These are phyloP conservation scores for Arabidopsis lyrata DNA, from an alignment of 441 rosid species.

Conservation along the genomic window DNA sequence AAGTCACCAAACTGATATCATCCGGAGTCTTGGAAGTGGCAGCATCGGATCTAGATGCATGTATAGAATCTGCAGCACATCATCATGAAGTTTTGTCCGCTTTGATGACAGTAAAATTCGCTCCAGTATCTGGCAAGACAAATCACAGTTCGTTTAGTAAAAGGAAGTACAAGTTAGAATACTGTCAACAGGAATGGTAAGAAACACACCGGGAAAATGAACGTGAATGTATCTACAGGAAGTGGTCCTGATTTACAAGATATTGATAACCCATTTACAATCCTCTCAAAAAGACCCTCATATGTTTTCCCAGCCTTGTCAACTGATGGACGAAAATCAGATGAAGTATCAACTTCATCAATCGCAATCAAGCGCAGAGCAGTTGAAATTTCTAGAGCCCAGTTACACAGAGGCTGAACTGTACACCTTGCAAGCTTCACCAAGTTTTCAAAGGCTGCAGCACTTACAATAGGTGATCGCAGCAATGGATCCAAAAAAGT, in stretches of 20 bases:
- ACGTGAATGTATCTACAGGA: slow-evolving; percentile 93
- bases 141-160: slow-evolving; percentile 30
- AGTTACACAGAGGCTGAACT: slow-evolving; percentile 85
- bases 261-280: slow-evolving; percentile 70
- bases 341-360: slow-evolving; percentile 62
- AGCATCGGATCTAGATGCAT: slow-evolving; percentile 93
- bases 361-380: slow-evolving; percentile 81
- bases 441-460: slow-evolving; percentile 81
- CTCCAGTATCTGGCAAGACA: slow-evolving; percentile 83
- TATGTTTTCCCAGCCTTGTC: slow-evolving; percentile 63
- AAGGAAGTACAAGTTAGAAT: slow-evolving; percentile 18
- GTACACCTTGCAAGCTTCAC: slow-evolving; percentile 92
- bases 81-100: slow-evolving; percentile 87
- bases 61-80: slow-evolving; percentile 81
- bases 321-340: slow-evolving; percentile 58
- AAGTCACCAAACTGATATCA: slow-evolving; percentile 80
- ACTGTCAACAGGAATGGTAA: slow-evolving; percentile 22
- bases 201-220: slow-evolving; percentile 88
- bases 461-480: slow-evolving; percentile 83
- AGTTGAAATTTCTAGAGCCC: slow-evolving; percentile 98
- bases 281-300: slow-evolving; percentile 84
- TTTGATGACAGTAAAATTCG: slow-evolving; percentile 75
- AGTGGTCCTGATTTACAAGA: slow-evolving; percentile 96
- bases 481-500: slow-evolving; percentile 89
- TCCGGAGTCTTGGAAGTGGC: slow-evolving; percentile 96